Conservation (phyloP, 148 eudicot genomes). For the Euryodendron excelsum region DNA sequence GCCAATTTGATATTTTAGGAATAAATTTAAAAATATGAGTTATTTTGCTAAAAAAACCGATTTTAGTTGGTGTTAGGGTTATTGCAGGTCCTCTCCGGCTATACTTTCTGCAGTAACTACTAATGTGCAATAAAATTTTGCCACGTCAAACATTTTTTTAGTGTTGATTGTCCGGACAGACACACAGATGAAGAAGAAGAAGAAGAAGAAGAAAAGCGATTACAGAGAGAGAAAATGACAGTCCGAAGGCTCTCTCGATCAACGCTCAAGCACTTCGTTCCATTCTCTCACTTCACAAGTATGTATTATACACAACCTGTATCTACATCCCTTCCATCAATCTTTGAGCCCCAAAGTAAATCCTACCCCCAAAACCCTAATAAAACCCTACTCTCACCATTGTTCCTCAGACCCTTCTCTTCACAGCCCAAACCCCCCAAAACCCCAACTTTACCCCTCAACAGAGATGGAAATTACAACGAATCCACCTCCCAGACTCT, state of each 20-base stretch:
- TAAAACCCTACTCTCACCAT: constrained; percentile 37
- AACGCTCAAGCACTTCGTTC: constrained; percentile 36
- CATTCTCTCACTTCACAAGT: constrained; percentile 27
- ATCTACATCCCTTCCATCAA: constrained; percentile 8
- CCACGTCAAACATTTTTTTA: too few relatives aligned
- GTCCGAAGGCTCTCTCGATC: constrained; percentile 27
- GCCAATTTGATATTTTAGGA: too few relatives aligned
- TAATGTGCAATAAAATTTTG: too few relatives aligned
- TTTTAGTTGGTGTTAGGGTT: too few relatives aligned
- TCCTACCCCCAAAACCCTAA: constrained; percentile 33
- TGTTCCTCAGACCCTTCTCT: constrained; percentile 39
- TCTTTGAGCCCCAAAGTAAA: constrained; percentile 7
- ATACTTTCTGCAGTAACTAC: too few relatives aligned
- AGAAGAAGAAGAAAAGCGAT: too few relatives aligned
- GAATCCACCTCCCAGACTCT: constrained; percentile 38
- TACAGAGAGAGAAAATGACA: constrained; percentile 31
- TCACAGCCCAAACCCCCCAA: constrained; percentile 24
- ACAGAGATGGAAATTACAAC: constrained; percentile 85
- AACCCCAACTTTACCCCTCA: constrained; percentile 28
- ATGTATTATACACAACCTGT: constrained; percentile 17
- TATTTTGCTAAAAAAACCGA: too few relatives aligned
- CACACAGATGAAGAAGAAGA: too few relatives aligned
- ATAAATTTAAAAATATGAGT: too few relatives aligned
- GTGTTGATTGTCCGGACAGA: too few relatives aligned
- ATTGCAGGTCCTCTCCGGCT: too few relatives aligned